These are phyloP conservation scores for Auricularia cornea DNA, from an alignment of 768 basidiomycete species.

Conservation along the genomic window DNA sequence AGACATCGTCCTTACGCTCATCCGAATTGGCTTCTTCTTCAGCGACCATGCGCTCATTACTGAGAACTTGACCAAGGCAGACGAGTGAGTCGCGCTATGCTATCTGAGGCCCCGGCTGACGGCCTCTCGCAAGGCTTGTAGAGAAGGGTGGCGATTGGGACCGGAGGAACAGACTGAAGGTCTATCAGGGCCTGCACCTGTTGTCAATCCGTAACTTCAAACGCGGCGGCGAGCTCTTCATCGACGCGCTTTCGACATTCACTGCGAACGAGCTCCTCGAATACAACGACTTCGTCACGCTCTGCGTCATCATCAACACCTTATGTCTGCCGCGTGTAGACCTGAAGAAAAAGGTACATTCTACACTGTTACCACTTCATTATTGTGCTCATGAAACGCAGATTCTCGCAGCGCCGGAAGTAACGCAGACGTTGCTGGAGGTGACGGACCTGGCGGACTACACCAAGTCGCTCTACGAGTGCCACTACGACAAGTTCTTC, in stretches of 20 bases:
- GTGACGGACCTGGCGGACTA: slow-evolving; percentile 76
- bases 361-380: background rate
- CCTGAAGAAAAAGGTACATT: slow-evolving; percentile 76
- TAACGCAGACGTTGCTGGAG: slow-evolving; percentile 74
- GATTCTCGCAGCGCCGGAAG: slow-evolving; percentile 84
- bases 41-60: slow-evolving; percentile 65
- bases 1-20: slow-evolving; percentile 82
- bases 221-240: slow-evolving; percentile 71
- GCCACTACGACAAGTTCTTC: slow-evolving; percentile 94
- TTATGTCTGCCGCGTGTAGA: slow-evolving; percentile 74
- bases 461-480: slow-evolving; percentile 82
- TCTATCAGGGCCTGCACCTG: slow-evolving; percentile 81
- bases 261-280: slow-evolving; percentile 83
- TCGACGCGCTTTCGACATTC: slow-evolving; percentile 90
- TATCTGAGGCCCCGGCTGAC: background rate
- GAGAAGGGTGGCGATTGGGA: slow-evolving; percentile 99
- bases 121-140: slow-evolving; percentile 49
- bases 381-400: slow-evolving; percentile 21
- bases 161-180: slow-evolving; percentile 90
- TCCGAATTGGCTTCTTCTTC: slow-evolving; percentile 88
- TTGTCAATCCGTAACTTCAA: slow-evolving; percentile 90
- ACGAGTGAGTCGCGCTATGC: slow-evolving; percentile 50
- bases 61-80: slow-evolving; percentile 66
- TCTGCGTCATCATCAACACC: slow-evolving; percentile 73
- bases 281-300: slow-evolving; percentile 84